Evolutionary conservation across 352 stramenopile species (phyloP).

Genomic region (Phytophthora niederhauseri): DNA sequence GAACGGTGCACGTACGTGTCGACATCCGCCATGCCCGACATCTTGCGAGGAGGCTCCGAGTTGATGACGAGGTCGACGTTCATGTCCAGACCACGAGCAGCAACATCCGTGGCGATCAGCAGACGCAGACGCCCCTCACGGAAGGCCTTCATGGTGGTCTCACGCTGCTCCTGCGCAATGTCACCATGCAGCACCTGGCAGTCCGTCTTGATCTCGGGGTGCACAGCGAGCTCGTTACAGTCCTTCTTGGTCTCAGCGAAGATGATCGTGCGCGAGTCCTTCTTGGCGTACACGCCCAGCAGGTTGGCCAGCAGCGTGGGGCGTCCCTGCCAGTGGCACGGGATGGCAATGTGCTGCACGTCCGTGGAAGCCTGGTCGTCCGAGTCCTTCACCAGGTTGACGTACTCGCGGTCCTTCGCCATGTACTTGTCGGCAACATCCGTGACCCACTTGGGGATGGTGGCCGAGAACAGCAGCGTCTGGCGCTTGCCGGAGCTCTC

Average conservation of each 20-base stretch:
- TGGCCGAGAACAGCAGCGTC: conserved; percentile 95
- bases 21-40: conserved; percentile 88
- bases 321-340: conserved; percentile 92
- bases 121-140: conserved; percentile 94
- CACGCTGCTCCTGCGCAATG: conserved; percentile 96
- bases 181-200: conserved; percentile 96
- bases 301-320: conserved; percentile 77
- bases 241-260: conserved; percentile 96
- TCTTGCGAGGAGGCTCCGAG: conserved; percentile 90
- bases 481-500: conserved; percentile 62
- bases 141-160: conserved; percentile 98
- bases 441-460: conserved; percentile 93
- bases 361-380: conserved; percentile 90
- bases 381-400: conserved; percentile 93
- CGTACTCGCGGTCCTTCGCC: conserved; percentile 84
- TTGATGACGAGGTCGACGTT: conserved; percentile 98
- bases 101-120: conserved; percentile 97
- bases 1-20: conserved; percentile 99
- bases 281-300: conserved; percentile 84
- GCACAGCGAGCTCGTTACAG: conserved; percentile 93
- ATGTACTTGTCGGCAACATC: conserved; percentile 93
- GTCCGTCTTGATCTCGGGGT: conserved; percentile 89
- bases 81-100: conserved; percentile 97
- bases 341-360: conserved; percentile 94
- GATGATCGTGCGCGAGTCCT: conserved; percentile 93